Base-by-base conservation (phyloP, 257 asterid species). In the Solanum lycopersicoides region DNA sequence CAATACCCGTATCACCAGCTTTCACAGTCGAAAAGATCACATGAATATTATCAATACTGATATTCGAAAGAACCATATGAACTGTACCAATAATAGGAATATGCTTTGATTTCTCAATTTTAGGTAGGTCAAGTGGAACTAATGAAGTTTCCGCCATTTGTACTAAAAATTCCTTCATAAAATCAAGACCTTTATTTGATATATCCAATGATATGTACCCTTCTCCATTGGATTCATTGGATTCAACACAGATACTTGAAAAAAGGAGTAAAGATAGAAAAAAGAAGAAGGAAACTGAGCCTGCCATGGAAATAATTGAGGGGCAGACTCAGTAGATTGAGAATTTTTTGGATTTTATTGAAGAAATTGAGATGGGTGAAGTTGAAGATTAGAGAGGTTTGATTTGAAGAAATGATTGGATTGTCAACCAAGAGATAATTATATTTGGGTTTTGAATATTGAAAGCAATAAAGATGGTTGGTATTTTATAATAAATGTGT, bases 121-220 rank as follows among this genome's bases (percentile, higher is more conserved):
- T 73, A 68, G 97, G 96, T 86, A 97, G 90, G 89, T 95, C 94
- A 69, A 97, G 92, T 2, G 99, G 99, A 75, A 95, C 93, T 60
- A 97, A 53, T 12, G 97, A 93, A 85, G 94, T 88, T 83, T 90
- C 94, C 25, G 97, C 97, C 80, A 92, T 75, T 83, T 89, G 50
- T 21, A 97, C 86, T 82, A 97, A 89, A 88, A 94, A 90, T 83
- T 91, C 92, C 90, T 97, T 95, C 45, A 94, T 87, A 91, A 95
- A 96, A 53, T 93, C 95, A 34, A 97, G 98, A 53, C 99, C 99
- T 77, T 86, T 93, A 90, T 94, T 91, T 60, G 97, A 95, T 89
- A 96, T 75, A 66, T 90, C 93, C 3, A 91, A 91, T 15, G 92
- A 84, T 88, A 97, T 88, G 71, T 91, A 80, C 69, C 96, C 98